These are phyloP conservation scores for Elasticomyces elasticus DNA, from an alignment of 495 filamentous ascomycete genomes.

Conservation along the genomic window DNA sequence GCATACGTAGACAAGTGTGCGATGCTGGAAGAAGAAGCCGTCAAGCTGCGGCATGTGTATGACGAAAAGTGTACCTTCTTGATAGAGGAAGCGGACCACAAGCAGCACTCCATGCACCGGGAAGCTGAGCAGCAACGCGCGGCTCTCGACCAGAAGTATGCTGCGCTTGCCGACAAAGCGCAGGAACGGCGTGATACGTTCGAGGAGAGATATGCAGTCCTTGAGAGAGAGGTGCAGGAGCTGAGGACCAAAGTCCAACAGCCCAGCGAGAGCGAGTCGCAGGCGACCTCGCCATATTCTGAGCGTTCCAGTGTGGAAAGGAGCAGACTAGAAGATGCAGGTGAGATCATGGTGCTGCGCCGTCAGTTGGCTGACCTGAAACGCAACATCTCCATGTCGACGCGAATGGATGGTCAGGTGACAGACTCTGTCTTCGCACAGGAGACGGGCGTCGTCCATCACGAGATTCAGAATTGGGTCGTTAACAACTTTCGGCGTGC, in stretches of 20 bases:
- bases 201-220: background rate
- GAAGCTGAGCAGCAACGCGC: background rate
- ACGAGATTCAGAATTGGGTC: slow-evolving; percentile 32
- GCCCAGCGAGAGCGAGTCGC: background rate
- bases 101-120: background rate
- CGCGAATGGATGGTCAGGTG: slow-evolving; percentile 25
- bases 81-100: slow-evolving; percentile 2
- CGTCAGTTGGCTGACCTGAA: slow-evolving; percentile 29
- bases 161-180: background rate
- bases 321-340: background rate
- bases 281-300: background rate
- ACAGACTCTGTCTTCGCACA: slow-evolving; percentile 27
- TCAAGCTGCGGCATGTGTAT: slow-evolving; percentile 3
- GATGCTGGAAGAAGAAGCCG: slow-evolving; percentile 1
- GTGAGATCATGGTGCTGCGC: slow-evolving; percentile 10
- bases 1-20: slow-evolving; percentile 6
- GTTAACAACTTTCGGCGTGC: slow-evolving; percentile 29
- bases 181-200: background rate
- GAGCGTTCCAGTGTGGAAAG: too few species aligned
- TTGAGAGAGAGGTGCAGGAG: background rate
- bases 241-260: background rate
- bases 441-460: slow-evolving; percentile 22
- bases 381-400: slow-evolving; percentile 27
- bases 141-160: background rate
- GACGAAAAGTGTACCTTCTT: slow-evolving; percentile 8